Evolutionary conservation across 805 yeast genomes (phyloP), one percentile per base, ranked within the genome.

Genomic region (Hanseniaspora lachancei): DNA sequence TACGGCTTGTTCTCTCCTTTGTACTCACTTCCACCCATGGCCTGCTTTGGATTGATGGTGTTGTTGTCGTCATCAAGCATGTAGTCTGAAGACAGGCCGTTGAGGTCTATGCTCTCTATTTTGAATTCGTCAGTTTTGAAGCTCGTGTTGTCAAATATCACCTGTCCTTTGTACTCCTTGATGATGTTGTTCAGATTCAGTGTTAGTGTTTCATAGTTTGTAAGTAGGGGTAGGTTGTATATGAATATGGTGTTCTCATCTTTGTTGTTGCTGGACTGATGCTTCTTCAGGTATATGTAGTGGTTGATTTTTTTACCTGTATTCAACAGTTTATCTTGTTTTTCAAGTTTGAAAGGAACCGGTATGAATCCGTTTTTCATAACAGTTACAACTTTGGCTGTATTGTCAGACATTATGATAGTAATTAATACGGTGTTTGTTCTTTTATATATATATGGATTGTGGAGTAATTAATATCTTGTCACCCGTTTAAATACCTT

Each of bases 221-320:
- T 74, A 57, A 77, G 75, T 23, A 82, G 69, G 1, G 97, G 96
- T 42, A 88, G 69, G 64, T 89, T 89, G 57, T 84, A 79, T 6
- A 84, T 66, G 68, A 89, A 89, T n/a, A 89, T 67, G 32, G 85
- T 72, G 52, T 77, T 76, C 36, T 76, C 75, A 2, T 71, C 68
- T 36, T 71, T 72, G 52, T 71, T 71, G 43, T 68, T 64, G 46
- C 74, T 68, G 24, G 76, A 70, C 24, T 70, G 68, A 64, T 86
- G 95, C 63, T 81, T 85, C 67, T 84, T 84, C 61, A 78, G 68
- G 62, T 74, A 85, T 60, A 84, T 68, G 62, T 78, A 82, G 65
- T 86, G 95, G 5, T 57, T 35, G 23, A 46, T 29, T 23, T 58
- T 46, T 24, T 49, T 39, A 10, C 24, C 21, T 18, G 58, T 27